Conservation (phyloP, 305 asterid species). For the Withania somnifera region DNA sequence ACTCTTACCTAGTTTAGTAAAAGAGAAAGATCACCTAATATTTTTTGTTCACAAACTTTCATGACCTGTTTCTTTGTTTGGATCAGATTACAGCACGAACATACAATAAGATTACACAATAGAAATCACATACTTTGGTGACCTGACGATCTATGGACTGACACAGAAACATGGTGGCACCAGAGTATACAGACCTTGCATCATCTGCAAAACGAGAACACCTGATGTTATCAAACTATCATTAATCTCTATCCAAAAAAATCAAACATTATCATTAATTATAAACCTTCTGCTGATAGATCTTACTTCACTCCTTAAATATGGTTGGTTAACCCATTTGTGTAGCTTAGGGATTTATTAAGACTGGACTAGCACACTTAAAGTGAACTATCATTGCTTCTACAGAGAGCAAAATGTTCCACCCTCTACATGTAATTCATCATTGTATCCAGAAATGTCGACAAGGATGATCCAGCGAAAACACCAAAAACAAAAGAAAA, state of each 20-base stretch:
- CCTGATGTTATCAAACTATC: background rate
- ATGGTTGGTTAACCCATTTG: background rate
- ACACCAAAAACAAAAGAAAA: background rate
- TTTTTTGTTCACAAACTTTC: background rate
- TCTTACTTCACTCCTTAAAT: background rate
- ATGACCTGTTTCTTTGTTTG: background rate
- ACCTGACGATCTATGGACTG: constrained; percentile 36
- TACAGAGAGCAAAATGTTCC: background rate
- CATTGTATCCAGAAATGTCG: no score
- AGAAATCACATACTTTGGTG: background rate
- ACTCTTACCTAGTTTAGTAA: background rate
- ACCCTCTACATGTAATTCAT: no score
- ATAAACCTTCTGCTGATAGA: background rate
- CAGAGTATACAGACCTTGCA: constrained; percentile 40
- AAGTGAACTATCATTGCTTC: background rate
- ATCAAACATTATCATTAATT: background rate
- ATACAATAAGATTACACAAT: background rate
- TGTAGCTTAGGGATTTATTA: background rate
- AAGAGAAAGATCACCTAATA: background rate
- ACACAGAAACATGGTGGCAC: constrained; percentile 38
- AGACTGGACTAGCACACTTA: background rate
- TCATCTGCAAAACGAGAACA: constrained; percentile 46
- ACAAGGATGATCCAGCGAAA: background rate
- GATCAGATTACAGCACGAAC: background rate
- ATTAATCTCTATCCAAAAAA: no score